phyloP scores from a whole-genome alignment of 345 rosid species.

The Stellera chamaejasme region DNA sequence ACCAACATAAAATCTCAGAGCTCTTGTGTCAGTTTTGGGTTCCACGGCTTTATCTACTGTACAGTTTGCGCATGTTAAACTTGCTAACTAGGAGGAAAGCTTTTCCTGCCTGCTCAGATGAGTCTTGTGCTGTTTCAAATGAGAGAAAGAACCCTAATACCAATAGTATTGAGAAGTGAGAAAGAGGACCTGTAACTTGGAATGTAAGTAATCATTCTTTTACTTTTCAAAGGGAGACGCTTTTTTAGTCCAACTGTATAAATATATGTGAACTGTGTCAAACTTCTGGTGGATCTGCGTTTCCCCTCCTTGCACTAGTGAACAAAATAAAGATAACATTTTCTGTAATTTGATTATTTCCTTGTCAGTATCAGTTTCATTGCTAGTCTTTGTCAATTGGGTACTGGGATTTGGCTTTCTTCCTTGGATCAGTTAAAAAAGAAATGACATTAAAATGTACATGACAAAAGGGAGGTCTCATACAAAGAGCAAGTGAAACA shows the following conservation, averaged over 20 bases:
- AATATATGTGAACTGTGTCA: too few species aligned
- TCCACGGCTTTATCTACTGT: neutral
- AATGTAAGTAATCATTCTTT: slow-evolving; percentile 27
- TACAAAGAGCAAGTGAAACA: too few species aligned
- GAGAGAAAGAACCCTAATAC: slow-evolving; percentile 10
- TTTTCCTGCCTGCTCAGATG: slow-evolving; percentile 13
- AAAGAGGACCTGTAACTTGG: neutral
- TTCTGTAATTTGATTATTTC: too few species aligned
- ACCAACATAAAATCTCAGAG: neutral
- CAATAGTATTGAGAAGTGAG: neutral
- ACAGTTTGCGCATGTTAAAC: neutral
- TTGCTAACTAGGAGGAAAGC: slow-evolving; percentile 2
- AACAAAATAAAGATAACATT: too few species aligned
- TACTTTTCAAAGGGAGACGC: slow-evolving; percentile 14
- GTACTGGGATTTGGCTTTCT: too few species aligned
- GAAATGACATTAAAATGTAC: too few species aligned
- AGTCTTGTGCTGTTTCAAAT: slow-evolving; percentile 17
- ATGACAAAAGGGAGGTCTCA: too few species aligned
- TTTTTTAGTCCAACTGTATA: slow-evolving; percentile 13
- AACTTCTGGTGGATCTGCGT: too few species aligned
- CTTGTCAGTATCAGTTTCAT: too few species aligned
- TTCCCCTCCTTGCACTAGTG: too few species aligned
- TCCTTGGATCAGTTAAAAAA: too few species aligned
- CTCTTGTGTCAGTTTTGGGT: slow-evolving; percentile 2
- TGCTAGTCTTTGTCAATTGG: too few species aligned